Conservation (phyloP, 768 basidiomycete species). For the Solioccasus polychromus region DNA sequence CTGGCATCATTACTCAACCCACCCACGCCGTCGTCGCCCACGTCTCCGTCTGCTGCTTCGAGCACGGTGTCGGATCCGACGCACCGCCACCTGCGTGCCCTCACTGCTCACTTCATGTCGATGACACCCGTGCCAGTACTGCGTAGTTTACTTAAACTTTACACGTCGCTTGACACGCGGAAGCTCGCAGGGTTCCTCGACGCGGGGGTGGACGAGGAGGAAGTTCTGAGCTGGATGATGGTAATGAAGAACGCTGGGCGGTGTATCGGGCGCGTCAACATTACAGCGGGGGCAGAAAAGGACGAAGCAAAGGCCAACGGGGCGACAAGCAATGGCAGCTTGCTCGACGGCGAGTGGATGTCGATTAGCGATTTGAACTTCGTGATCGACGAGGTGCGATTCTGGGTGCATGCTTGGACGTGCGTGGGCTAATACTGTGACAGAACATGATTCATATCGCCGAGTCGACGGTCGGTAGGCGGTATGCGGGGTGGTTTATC, state of each 20-base stretch:
- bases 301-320: constrained; percentile 24
- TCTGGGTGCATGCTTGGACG: not conserved
- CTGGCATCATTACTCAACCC: constrained; percentile 50
- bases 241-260: constrained; percentile 87
- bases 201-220: constrained; percentile 74
- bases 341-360: constrained; percentile 84
- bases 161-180: constrained; percentile 87
- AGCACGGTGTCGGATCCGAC: constrained; percentile 55
- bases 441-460: constrained; percentile 97
- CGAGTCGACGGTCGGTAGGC: constrained; percentile 88
- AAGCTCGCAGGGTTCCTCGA: constrained; percentile 93
- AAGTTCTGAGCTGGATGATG: constrained; percentile 96
- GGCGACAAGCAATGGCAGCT: constrained; percentile 30
- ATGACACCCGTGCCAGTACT: constrained; percentile 79
- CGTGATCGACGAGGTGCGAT: constrained; percentile 83
- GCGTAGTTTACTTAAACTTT: constrained; percentile 90
- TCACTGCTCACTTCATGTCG: constrained; percentile 78
- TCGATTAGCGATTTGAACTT: constrained; percentile 95
- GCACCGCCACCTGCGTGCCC: constrained; percentile 78
- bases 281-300: constrained; percentile 44
- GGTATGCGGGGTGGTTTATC: constrained; percentile 97
- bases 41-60: constrained; percentile 20
- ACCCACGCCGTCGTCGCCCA: constrained; percentile 35
- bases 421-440: not conserved
- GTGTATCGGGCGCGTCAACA: constrained; percentile 49